Base-by-base conservation (phyloP, 345 rosid species). In the Mallotus nudiflorus region DNA sequence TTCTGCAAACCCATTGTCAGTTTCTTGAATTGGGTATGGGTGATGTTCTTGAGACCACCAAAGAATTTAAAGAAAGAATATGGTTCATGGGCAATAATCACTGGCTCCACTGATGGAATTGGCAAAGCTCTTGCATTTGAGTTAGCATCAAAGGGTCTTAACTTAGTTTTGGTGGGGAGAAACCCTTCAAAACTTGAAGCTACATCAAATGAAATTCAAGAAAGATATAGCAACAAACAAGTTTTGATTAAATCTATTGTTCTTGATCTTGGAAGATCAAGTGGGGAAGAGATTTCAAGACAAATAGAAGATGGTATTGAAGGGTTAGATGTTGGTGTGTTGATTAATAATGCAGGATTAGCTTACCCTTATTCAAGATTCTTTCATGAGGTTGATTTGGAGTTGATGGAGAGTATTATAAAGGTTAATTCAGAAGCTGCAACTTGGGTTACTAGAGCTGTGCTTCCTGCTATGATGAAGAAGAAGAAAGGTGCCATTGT, bases 401-500 rank as follows among this genome's bases (percentile, higher is more conserved):
- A 76, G 68, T 22, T 78, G 65, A 58, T 55, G 74, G 79, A 81
- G 40, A 67, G 77, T n/a, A 18, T 82, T 13, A 1, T 82, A 39
- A 84, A 70, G 72, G 88, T 85, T 68, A 88, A 84, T 40, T 19
- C 60, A 0, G 83, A 80, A n/a, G 88, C 77, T 0, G 52, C 71
- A 4, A 72, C 81, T 1, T 74, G 85, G 92, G 57, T 82, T 8
- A 69, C 82, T 0, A 75, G 22, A 65, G 69, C 80, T 0, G 88
- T 82, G 35, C 59, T 88, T 49, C 81, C 73, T 0, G 59, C 14
- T 3, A 88, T 86, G 90, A 9, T 75, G 72, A 76, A 66, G 70
- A 85, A 78, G 83, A 80, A 77, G 52, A 83, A 77, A 70, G 86
- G 86, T 11, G 88, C 88, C 0, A 78, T 86, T 3, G 78, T 84